These are phyloP conservation scores for Lagerstroemia speciosa DNA, from an alignment of 345 rosid genomes.

Conservation along the genomic window DNA sequence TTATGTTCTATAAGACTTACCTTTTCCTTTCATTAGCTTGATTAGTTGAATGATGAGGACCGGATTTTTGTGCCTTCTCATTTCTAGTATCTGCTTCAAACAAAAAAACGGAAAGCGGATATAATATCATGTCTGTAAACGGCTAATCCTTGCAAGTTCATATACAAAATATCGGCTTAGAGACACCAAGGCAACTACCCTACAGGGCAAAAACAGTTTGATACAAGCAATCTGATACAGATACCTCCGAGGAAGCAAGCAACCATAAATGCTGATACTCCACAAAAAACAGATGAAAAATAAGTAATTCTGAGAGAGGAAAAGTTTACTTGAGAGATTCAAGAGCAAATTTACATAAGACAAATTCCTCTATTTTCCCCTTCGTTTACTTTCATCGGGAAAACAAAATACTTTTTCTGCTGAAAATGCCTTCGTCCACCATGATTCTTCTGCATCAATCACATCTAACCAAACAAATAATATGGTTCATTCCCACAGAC, in stretches of 20 bases:
- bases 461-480: not conserved
- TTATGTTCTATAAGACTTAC: conserved; percentile 16
- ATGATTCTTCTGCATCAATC: too few species aligned
- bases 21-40: conserved; percentile 34
- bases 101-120: not conserved
- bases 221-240: not conserved
- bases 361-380: not conserved
- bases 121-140: not conserved
- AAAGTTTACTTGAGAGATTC: not conserved
- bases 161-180: not conserved
- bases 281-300: not conserved
- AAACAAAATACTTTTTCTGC: not conserved
- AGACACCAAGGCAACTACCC: not conserved
- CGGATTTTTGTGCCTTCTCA: conserved; percentile 23
- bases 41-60: conserved; percentile 17
- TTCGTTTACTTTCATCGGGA: not conserved
- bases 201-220: not conserved
- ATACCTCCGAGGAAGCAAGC: not conserved
- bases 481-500: not conserved
- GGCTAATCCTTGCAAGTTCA: not conserved
- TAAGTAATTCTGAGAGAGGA: not conserved
- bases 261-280: not conserved
- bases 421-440: too few species aligned
- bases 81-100: conserved; percentile 26
- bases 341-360: not conserved